Evolutionary conservation across 1,139 yeast species (phyloP), one percentile per base, ranked within the genome.

Genomic region (Pichia sp.): DNA sequence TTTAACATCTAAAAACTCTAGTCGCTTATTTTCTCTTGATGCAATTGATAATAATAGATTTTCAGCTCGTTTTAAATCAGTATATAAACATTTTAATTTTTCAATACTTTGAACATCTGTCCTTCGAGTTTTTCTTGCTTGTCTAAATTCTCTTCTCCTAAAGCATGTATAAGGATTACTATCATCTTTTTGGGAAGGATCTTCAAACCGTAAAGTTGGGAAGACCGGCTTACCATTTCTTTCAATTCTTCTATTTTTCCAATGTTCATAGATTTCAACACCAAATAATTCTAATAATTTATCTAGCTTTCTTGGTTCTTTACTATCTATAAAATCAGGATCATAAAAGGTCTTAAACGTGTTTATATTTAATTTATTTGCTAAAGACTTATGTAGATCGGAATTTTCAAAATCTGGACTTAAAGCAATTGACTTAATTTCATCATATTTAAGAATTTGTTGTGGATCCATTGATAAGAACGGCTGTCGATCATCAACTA

Each of bases 101-200:
- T 90, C 97, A 7, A 92, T 86, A 56, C 95, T 89, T 56, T 88
- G 84, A 36, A 86, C 79, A 68, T 94, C 99, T 0, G 97, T 88
- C 56, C 97, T 79, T 65, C 99, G 80, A 0, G 99, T 94, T 66
- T 92, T 92, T 66, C 99, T 83, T 39, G 95, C 95, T 64, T 87
- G 97, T 56, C 98, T 81, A 57, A 89, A 84, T 62, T 90, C 98
- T 66, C 99, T 85, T 60, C 97, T 81, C 62, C 99, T 79, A 71
- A 94, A 92, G 70, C 97, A 88, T 42, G 89, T 84, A 66, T 94
- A 92, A 1, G 99, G 97, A 66, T 92, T 97, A 53, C 78, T 80
- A 61, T 92, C 98, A 58, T 79, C 79, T 61, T 90, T 97, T 56
- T 89, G 96, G 49, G 79, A 80, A 26, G 87, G 88, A 59, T 87